Evolutionary conservation across 257 asterid genomes (phyloP).

Genomic region (Buddleja alternifolia): DNA sequence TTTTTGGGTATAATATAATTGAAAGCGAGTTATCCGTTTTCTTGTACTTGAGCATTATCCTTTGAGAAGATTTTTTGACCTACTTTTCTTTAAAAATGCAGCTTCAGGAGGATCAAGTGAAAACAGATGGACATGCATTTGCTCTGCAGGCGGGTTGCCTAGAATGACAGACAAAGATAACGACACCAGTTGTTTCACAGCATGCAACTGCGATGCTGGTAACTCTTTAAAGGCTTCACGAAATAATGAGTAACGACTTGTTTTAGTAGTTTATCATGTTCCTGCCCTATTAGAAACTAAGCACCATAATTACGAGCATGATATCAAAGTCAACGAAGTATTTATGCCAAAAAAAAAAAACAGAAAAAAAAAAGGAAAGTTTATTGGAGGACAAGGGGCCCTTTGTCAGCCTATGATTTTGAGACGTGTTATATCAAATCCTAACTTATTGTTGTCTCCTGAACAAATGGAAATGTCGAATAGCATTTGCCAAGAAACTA

Average conservation of each 20-base stretch:
- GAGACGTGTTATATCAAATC: no score
- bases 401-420: no score
- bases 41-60: constrained; percentile 1
- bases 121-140: constrained; percentile 70
- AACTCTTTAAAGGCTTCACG: constrained; percentile 25
- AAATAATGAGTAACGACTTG: constrained; percentile 2
- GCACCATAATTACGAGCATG: no score
- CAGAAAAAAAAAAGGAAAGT: no score
- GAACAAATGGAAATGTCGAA: not conserved
- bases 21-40: not conserved
- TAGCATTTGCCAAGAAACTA: not conserved
- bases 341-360: no score
- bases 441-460: no score
- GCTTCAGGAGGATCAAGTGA: constrained; percentile 55
- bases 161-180: constrained; percentile 50
- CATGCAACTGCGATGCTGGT: constrained; percentile 86
- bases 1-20: not conserved
- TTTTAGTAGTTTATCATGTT: constrained; percentile 3
- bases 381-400: no score
- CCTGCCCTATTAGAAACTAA: no score
- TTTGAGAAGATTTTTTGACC: constrained; percentile 24
- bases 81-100: constrained; percentile 28
- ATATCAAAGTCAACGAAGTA: no score
- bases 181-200: constrained; percentile 62
- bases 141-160: constrained; percentile 69